Conservation (phyloP, 164 flowering plant species). For the Saururus chinensis region DNA sequence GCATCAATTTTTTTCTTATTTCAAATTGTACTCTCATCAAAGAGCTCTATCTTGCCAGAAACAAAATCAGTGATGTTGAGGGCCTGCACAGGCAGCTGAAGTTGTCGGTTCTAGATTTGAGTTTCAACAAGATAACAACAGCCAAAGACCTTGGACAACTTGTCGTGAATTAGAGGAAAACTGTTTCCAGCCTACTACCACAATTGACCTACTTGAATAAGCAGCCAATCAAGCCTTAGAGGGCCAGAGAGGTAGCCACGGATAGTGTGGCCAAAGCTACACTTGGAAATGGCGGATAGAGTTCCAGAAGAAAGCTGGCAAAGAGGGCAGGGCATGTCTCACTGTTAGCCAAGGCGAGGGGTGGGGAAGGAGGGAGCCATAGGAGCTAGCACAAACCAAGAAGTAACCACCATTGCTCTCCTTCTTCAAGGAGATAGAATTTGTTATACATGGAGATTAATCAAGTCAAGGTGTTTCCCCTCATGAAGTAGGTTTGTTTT, state of each 20-base stretch:
- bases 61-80: constrained; percentile 88
- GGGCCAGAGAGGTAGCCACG: constrained; percentile 51
- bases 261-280: constrained; percentile 73
- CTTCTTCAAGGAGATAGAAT: too few species aligned
- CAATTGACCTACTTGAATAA: constrained; percentile 73
- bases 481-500: too few species aligned
- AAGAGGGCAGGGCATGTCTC: constrained; percentile 30
- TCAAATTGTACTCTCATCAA: constrained; percentile 70
- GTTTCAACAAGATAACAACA: constrained; percentile 94
- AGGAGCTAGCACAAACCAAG: constrained; percentile 22
- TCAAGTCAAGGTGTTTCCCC: too few species aligned
- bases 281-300: constrained; percentile 34
- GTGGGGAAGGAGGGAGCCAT: constrained; percentile 18
- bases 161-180: constrained; percentile 75
- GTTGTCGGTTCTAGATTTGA: constrained; percentile 69
- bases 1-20: background rate
- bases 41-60: constrained; percentile 85
- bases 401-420: constrained; percentile 1
- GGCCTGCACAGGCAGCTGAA: constrained; percentile 85
- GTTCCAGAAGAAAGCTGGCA: constrained; percentile 28
- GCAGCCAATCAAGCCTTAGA: constrained; percentile 68
- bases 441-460: too few species aligned
- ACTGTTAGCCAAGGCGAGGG: constrained; percentile 21
- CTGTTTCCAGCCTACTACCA: constrained; percentile 67
- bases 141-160: constrained; percentile 78